Base-by-base conservation (phyloP, 768 basidiomycete species). In the Lactarius psammicola region DNA sequence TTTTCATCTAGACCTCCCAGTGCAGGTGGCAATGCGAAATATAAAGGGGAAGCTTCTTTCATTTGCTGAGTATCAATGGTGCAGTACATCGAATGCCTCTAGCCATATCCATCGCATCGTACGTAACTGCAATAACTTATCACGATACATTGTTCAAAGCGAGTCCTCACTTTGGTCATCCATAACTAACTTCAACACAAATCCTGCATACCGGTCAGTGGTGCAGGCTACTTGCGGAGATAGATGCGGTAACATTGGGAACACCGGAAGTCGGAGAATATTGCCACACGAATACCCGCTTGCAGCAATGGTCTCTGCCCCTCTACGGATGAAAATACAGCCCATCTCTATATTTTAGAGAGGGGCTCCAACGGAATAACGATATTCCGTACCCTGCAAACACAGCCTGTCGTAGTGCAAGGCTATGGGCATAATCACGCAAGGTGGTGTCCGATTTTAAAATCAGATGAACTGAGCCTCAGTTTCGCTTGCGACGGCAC, bases 321-420 rank as follows among this genome's bases (percentile, higher is more conserved):
- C 87, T 61, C 96, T 79, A 53, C 97, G 80, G 65, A 99, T 80
- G 68, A 98, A 74, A 58, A 99, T 84, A 55, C 97, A 79, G 0
- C 97, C 96, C 96, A 98, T 97, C 61, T 95, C 92, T 76, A 98
- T 98, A 77, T 95, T 98, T 78, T 78, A 1, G 86, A 76, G 70
- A 97, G 96, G 1, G 91, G 83, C 73, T 98, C 95, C 17, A 98
- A 73, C 15, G 96, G 92, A 31, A 98, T 89, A 2, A 87, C 82
- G 8, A 85, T 80, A 15, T 80, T 77, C 40, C 76, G 73, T 0
- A 80, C 68, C 84, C 84, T 8, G 83, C 82, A 8, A 83, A 75
- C 17, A 81, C 78, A 1, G 81, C 78, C 3, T 81, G 77, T n/a
- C 94, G 86, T 46, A 36, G n/a, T n/a, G n/a, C n/a, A n/a, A n/a